phyloP scores from a whole-genome alignment of 2,329 filamentous ascomycete species.

The Diaporthe ampelina region DNA sequence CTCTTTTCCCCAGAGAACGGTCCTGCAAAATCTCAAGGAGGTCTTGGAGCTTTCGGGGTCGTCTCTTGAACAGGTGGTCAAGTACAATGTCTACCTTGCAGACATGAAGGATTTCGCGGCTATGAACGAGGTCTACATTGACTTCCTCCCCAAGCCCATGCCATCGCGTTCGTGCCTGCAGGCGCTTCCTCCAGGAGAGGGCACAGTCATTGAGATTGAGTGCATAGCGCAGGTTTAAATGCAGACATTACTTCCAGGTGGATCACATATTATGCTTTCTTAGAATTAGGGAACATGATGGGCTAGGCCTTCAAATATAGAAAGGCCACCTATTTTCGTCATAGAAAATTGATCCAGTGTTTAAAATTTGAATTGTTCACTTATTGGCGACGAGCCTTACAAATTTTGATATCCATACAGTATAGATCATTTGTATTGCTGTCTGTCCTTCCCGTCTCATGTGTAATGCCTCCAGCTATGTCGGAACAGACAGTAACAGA shows the following conservation, averaged over 20 bases:
- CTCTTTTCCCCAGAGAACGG: constrained; percentile 36
- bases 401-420: background rate
- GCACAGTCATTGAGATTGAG: constrained; percentile 60
- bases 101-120: constrained; percentile 49
- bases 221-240: constrained; percentile 56
- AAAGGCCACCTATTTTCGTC: background rate
- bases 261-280: background rate
- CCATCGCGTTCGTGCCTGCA: constrained; percentile 58
- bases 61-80: constrained; percentile 48
- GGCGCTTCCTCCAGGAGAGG: constrained; percentile 54
- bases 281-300: background rate
- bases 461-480: background rate
- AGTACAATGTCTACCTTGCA: constrained; percentile 49
- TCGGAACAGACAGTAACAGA: background rate
- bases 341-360: background rate
- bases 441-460: background rate
- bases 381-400: background rate
- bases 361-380: background rate
- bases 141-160: constrained; percentile 57
- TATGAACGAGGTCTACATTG: constrained; percentile 54
- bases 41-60: constrained; percentile 49
- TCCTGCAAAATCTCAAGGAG: constrained; percentile 49
- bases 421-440: no score
- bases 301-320: background rate
- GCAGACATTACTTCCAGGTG: background rate